phyloP scores from a whole-genome alignment of 441 rosid species.

The Brassica balearica region DNA sequence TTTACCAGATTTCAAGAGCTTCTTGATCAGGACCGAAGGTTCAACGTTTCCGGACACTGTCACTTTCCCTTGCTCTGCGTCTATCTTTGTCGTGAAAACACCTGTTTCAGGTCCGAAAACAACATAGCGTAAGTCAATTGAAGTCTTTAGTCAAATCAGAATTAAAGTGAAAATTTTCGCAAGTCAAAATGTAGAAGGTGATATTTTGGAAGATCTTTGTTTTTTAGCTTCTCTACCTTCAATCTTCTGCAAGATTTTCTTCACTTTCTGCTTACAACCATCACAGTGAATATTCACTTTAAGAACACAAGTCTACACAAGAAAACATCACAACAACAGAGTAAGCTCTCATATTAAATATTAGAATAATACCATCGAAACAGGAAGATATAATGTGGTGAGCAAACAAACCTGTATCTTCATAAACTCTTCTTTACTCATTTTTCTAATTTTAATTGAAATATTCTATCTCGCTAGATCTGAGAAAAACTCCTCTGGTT shows the following conservation, averaged over 20 bases:
- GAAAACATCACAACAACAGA: slow-evolving; percentile 15
- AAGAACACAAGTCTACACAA: slow-evolving; percentile 89
- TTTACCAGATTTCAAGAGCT: slow-evolving; percentile 92
- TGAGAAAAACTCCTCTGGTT: slow-evolving; percentile 40
- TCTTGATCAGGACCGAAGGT: slow-evolving; percentile 69
- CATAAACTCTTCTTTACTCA: slow-evolving; percentile 98
- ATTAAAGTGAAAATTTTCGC: no score
- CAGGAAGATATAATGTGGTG: background rate
- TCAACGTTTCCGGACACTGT: slow-evolving; percentile 80
- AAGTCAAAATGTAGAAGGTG: slow-evolving; percentile 10
- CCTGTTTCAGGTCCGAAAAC: slow-evolving; percentile 50
- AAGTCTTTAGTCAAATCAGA: slow-evolving; percentile 18
- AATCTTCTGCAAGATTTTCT: slow-evolving; percentile 84
- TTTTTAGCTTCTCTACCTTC: slow-evolving; percentile 58
- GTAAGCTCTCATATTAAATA: slow-evolving; percentile 28
- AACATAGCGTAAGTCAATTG: background rate
- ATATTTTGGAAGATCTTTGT: background rate
- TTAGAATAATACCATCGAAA: background rate
- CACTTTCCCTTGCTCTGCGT: slow-evolving; percentile 61
- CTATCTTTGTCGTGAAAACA: slow-evolving; percentile 73
- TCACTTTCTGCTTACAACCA: slow-evolving; percentile 91
- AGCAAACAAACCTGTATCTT: slow-evolving; percentile 82
- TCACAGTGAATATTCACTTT: slow-evolving; percentile 97
- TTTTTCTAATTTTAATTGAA: slow-evolving; percentile 32
- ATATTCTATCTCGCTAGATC: slow-evolving; percentile 51